These are phyloP conservation scores for Dothideomycetes sp. DNA, from an alignment of 2,329 filamentous ascomycete species.

Conservation along the genomic window DNA sequence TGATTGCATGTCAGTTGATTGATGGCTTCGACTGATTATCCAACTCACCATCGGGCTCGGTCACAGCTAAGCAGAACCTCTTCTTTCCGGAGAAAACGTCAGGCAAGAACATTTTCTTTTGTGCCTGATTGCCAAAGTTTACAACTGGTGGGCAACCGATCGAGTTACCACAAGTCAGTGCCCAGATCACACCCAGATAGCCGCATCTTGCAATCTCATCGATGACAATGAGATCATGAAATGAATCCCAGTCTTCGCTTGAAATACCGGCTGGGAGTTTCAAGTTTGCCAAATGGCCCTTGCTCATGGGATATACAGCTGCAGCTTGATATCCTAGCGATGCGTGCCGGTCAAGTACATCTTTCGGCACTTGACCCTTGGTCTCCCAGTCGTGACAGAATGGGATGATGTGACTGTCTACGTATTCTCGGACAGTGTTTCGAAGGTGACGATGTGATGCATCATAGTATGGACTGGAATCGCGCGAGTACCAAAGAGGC, in stretches of 20 bases:
- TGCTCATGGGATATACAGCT: conserved; percentile 17
- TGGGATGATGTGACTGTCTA: conserved; percentile 48
- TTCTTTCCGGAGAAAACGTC: conserved; percentile 47
- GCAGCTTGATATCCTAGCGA: not conserved
- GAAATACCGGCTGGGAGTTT: conserved; percentile 35
- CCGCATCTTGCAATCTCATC: conserved; percentile 21
- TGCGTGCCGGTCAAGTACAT: conserved; percentile 23
- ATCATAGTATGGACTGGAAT: conserved; percentile 51
- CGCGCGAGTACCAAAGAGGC: not conserved
- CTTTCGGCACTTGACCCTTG: conserved; percentile 35
- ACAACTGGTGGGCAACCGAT: conserved; percentile 56
- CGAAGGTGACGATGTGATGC: conserved; percentile 49
- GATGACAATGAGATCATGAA: conserved; percentile 32
- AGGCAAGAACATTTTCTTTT: conserved; percentile 49
- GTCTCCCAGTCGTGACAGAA: conserved; percentile 54
- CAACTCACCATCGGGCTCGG: conserved; percentile 40
- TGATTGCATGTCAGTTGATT: no score
- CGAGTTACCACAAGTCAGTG: conserved; percentile 46
- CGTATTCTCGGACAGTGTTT: conserved; percentile 44
- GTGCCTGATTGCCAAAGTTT: conserved; percentile 49
- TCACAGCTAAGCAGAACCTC: conserved; percentile 54
- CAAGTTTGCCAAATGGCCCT: conserved; percentile 28
- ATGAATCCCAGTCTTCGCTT: conserved; percentile 42
- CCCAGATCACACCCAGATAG: conserved; percentile 42
- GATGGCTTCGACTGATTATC: no score